Conservation (phyloP, 1,139 yeast genomes). For the Taphrina wiesneri region DNA sequence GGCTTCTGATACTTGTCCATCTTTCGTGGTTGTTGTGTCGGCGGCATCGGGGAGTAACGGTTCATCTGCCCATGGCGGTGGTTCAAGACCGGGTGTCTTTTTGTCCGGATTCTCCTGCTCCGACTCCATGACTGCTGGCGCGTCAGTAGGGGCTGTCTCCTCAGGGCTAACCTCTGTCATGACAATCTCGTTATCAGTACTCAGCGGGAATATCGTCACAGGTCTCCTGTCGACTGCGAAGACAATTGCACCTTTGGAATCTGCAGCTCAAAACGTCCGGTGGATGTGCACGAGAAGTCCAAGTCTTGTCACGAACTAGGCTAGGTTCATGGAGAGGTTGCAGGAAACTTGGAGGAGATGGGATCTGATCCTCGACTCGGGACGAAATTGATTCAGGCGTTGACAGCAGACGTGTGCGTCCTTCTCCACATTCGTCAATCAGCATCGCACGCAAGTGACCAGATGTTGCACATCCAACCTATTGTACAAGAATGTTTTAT, state of each 20-base stretch:
- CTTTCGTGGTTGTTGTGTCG: not conserved
- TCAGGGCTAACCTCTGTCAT: not conserved
- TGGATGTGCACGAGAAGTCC: no score
- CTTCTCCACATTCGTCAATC: not conserved
- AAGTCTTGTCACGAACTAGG: not conserved
- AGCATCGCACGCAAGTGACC: not conserved
- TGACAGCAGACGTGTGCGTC: not conserved
- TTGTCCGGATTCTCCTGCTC: not conserved
- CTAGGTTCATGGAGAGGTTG: not conserved
- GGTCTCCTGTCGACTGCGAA: no score
- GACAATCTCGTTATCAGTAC: not conserved
- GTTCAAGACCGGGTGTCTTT: not conserved
- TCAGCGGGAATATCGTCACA: not conserved
- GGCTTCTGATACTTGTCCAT: not conserved
- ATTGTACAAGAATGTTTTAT: not conserved
- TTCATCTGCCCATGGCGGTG: not conserved
- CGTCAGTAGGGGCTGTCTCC: not conserved
- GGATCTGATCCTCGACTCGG: not conserved
- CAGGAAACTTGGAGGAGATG: conserved; percentile 1
- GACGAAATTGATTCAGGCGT: conserved; percentile 9
- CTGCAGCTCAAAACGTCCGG: no score
- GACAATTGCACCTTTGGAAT: no score
- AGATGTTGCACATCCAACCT: not conserved
- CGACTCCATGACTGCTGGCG: not conserved
- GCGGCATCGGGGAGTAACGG: conserved; percentile 3